Percentiles rank a stretch among this genome's conserved stretches.
phyloP scores from a whole-genome alignment of 2,329 filamentous ascomycete genomes.

The Ilyonectria robusta region DNA sequence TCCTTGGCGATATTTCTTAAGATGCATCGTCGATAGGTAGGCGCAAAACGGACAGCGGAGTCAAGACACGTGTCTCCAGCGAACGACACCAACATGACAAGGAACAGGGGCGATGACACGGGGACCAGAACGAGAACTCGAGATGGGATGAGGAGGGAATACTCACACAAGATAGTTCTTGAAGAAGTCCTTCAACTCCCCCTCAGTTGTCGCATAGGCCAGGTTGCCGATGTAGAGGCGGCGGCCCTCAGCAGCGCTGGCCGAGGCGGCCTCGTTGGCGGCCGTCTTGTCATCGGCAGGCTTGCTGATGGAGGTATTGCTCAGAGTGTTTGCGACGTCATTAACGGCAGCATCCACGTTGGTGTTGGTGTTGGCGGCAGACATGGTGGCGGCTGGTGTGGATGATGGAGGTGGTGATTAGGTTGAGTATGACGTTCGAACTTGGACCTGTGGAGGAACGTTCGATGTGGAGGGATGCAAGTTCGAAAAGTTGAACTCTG shows the following conservation, averaged over 20 bases:
- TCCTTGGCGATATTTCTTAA: constrained; percentile 1
- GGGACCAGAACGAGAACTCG: background rate
- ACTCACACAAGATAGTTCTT: constrained; percentile 99
- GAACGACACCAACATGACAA: constrained; percentile 11
- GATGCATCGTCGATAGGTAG: constrained; percentile 14
- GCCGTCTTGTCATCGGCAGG: constrained; percentile 69
- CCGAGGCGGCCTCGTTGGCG: constrained; percentile 91
- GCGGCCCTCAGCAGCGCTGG: constrained; percentile 98
- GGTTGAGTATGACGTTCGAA: constrained; percentile 63
- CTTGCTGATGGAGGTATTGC: constrained; percentile 77
- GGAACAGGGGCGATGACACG: constrained; percentile 12
- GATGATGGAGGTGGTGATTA: constrained; percentile 56
- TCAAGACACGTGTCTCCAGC: constrained; percentile 45
- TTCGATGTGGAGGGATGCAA: constrained; percentile 60
- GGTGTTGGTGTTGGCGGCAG: constrained; percentile 66
- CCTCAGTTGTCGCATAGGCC: constrained; percentile 99
- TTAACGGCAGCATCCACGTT: constrained; percentile 77
- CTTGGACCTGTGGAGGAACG: constrained; percentile 58
- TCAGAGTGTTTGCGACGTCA: constrained; percentile 82
- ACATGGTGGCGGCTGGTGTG: constrained; percentile 78
- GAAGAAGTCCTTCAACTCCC: constrained; percentile 99
- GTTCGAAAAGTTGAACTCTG: constrained; percentile 73
- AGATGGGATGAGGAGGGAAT: constrained; percentile 19
- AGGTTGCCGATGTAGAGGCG: constrained; percentile 99
- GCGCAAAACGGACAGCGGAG: constrained; percentile 14